These are phyloP conservation scores for Globisporangium echinulatum DNA, from an alignment of 352 stramenopile genomes.

Conservation along the genomic window DNA sequence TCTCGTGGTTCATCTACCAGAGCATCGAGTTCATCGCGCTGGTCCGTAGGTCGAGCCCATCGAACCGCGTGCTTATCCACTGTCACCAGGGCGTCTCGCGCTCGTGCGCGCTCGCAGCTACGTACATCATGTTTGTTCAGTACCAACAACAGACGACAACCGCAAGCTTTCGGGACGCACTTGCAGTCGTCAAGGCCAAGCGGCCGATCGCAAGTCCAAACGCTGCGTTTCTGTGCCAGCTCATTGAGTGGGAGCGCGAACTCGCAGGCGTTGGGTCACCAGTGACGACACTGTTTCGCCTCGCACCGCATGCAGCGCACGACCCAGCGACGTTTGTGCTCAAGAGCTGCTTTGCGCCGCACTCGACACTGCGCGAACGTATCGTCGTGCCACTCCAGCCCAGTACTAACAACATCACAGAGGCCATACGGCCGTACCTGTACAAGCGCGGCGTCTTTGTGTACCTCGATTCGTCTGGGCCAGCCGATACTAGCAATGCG, in stretches of 20 bases:
- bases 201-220: conserved; percentile 57
- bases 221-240: conserved; percentile 55
- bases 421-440: conserved; percentile 8
- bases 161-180: conserved; percentile 15
- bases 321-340: conserved; percentile 40
- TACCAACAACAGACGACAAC: conserved; percentile 18
- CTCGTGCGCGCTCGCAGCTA: conserved; percentile 58
- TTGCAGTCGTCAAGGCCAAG: conserved; percentile 31
- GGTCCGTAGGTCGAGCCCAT: conserved; percentile 8
- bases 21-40: conserved; percentile 37
- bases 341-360: conserved; percentile 30
- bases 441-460: conserved; percentile 43
- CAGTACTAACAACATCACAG: not conserved
- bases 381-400: not conserved
- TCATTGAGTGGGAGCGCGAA: conserved; percentile 58
- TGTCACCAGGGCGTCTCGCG: conserved; percentile 71
- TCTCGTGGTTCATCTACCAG: conserved; percentile 48
- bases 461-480: conserved; percentile 13
- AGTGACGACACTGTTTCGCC: conserved; percentile 27
- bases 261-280: conserved; percentile 11
- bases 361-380: conserved; percentile 7
- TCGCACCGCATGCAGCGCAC: conserved; percentile 40
- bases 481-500: not conserved
- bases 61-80: conserved; percentile 40
- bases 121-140: conserved; percentile 46